phyloP scores from a whole-genome alignment of 2,329 filamentous ascomycete genomes.

The Curvularia spicifera region DNA sequence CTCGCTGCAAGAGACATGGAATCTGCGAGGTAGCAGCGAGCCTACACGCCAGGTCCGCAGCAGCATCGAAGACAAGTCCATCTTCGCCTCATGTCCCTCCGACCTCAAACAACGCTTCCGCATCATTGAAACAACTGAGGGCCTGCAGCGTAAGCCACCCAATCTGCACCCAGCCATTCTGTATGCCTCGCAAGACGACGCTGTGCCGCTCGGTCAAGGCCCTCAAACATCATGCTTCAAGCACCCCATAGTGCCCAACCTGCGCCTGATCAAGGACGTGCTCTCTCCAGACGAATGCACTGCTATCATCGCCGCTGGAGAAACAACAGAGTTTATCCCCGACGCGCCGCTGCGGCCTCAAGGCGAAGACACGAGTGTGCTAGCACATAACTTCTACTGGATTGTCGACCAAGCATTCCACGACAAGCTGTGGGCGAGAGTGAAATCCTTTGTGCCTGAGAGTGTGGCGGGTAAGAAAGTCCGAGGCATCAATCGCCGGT shows the following conservation, averaged over 20 bases:
- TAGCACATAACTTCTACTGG: conserved; percentile 79
- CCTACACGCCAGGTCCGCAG: conserved; percentile 58
- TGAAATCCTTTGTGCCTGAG: conserved; percentile 64
- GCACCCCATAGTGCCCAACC: conserved; percentile 68
- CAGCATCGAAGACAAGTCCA: conserved; percentile 64
- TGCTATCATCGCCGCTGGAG: conserved; percentile 70
- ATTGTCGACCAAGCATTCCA: conserved; percentile 69
- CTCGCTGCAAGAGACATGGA: conserved; percentile 66
- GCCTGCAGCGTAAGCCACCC: conserved; percentile 67
- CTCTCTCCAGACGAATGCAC: conserved; percentile 68
- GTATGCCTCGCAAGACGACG: conserved; percentile 65
- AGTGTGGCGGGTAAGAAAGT: conserved; percentile 63
- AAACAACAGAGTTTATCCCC: conserved; percentile 69
- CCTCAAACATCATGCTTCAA: conserved; percentile 61
- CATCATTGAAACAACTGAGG: conserved; percentile 67
- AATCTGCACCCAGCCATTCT: conserved; percentile 72
- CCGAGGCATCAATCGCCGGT: conserved; percentile 71
- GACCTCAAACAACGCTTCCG: conserved; percentile 54
- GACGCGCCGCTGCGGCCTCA: conserved; percentile 72
- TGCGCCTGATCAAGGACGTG: conserved; percentile 66
- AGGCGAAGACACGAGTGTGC: conserved; percentile 65
- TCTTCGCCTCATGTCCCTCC: conserved; percentile 40
- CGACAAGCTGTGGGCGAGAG: conserved; percentile 67
- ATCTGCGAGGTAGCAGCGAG: conserved; percentile 57
- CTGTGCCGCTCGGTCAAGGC: conserved; percentile 58